Evolutionary conservation across 208 protist genomes (phyloP).

Genomic region (Trypanosoma lewisi): DNA sequence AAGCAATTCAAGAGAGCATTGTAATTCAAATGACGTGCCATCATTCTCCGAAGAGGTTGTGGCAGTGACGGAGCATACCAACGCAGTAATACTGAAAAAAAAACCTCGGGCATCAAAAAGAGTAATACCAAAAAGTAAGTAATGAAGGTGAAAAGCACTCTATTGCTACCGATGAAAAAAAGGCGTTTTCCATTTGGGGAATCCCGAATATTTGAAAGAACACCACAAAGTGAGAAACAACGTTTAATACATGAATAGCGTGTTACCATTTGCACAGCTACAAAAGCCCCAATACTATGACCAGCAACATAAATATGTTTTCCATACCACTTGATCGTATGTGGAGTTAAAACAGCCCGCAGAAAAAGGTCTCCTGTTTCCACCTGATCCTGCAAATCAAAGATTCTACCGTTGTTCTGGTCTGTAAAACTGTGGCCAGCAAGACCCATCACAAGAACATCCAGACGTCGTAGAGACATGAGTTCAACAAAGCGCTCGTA

Average conservation of each 20-base stretch:
- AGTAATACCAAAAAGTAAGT: slow-evolving; percentile 26
- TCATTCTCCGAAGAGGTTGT: slow-evolving; percentile 15
- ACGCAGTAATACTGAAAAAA: slow-evolving; percentile 9
- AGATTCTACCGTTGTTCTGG: slow-evolving; percentile 58
- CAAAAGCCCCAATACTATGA: slow-evolving; percentile 80
- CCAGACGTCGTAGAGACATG: slow-evolving; percentile 29
- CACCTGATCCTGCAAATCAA: slow-evolving; percentile 67
- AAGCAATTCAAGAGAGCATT: slow-evolving; percentile 44
- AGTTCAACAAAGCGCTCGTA: slow-evolving; percentile 49
- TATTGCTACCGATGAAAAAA: slow-evolving; percentile 30
- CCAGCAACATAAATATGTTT: slow-evolving; percentile 61
- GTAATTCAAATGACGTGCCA: slow-evolving; percentile 31
- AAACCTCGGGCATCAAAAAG: slow-evolving; percentile 9
- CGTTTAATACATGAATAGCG: slow-evolving; percentile 43
- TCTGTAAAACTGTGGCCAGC: slow-evolving; percentile 65
- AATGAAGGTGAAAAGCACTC: slow-evolving; percentile 33
- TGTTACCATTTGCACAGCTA: slow-evolving; percentile 57
- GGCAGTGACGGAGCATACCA: slow-evolving; percentile 28
- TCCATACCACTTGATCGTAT: slow-evolving; percentile 32
- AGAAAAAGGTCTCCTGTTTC: slow-evolving; percentile 59
- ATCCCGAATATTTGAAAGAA: slow-evolving; percentile 50
- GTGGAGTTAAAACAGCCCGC: slow-evolving; percentile 1
- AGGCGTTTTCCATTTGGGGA: slow-evolving; percentile 55
- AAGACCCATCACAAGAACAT: slow-evolving; percentile 77
- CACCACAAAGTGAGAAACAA: slow-evolving; percentile 68